These are phyloP conservation scores for Camelina neglecta DNA, from an alignment of 345 rosid species.

Conservation along the genomic window DNA sequence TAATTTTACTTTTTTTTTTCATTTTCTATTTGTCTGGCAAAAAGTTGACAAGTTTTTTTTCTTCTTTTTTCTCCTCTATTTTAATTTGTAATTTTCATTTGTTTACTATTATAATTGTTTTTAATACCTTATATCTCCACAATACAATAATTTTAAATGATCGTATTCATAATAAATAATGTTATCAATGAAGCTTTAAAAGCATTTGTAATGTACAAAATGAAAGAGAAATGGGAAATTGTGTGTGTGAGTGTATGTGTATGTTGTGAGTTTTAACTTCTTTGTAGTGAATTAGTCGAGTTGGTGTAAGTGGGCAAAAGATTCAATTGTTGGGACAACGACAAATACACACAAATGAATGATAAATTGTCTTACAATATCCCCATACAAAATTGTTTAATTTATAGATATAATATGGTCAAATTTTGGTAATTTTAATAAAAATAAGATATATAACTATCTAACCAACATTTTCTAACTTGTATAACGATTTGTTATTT, in stretches of 20 bases:
- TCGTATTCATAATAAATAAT: too few relatives aligned
- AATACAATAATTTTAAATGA: too few relatives aligned
- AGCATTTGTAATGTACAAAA: too few relatives aligned
- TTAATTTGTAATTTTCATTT: not conserved
- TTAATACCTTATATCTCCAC: too few relatives aligned
- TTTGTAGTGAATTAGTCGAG: not conserved
- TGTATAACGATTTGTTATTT: too few relatives aligned
- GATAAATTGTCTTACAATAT: not conserved
- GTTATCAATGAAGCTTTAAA: too few relatives aligned
- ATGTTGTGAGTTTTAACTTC: too few relatives aligned
- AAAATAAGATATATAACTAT: too few relatives aligned
- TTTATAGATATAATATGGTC: not conserved
- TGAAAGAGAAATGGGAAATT: not conserved
- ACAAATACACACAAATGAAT: not conserved
- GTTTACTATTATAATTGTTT: too few relatives aligned
- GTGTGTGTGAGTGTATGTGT: too few relatives aligned
- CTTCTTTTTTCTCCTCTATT: not conserved
- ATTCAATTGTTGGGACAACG: not conserved
- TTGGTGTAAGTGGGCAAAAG: not conserved
- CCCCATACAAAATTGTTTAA: not conserved
- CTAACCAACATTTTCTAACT: too few relatives aligned
- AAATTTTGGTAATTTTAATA: too few relatives aligned
- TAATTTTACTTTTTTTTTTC: not conserved
- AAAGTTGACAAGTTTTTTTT: not conserved
- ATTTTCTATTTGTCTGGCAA: not conserved